Evolutionary conservation across 352 stramenopile species (phyloP).

Genomic region (Halophytophthora polymorphica): DNA sequence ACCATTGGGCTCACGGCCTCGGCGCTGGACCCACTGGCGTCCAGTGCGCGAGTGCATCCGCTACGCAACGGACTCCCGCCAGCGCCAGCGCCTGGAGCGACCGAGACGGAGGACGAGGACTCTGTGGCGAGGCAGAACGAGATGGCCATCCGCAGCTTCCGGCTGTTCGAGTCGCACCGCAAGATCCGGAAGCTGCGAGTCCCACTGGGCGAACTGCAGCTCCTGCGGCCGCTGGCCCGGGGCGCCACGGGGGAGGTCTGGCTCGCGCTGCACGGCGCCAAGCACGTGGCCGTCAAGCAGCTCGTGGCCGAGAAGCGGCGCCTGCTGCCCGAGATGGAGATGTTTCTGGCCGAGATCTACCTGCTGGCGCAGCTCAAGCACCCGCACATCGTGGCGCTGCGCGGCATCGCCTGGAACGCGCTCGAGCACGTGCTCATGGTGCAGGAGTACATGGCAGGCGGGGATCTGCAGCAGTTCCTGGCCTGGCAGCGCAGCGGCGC

Average conservation of each 20-base stretch:
- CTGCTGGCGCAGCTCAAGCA: constrained; percentile 70
- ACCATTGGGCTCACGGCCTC: constrained; percentile 57
- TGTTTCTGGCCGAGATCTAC: constrained; percentile 77
- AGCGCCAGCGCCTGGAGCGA: background rate
- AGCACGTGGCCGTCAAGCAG: constrained; percentile 67
- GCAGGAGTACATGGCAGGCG: constrained; percentile 68
- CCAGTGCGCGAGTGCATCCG: constrained; percentile 25
- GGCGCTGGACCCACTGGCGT: constrained; percentile 40
- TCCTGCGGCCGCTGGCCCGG: constrained; percentile 43
- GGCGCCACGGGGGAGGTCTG: constrained; percentile 68
- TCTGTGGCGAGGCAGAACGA: constrained; percentile 36
- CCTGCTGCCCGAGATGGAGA: constrained; percentile 58
- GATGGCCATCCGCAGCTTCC: constrained; percentile 57
- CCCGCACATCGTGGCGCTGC: constrained; percentile 56
- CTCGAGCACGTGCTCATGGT: constrained; percentile 70
- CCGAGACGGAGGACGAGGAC: constrained; percentile 10
- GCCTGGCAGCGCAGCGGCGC: constrained; percentile 14
- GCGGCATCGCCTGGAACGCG: constrained; percentile 70
- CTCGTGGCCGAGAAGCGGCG: constrained; percentile 48
- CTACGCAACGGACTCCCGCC: constrained; percentile 16
- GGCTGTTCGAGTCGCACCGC: constrained; percentile 59
- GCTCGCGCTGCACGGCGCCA: constrained; percentile 50
- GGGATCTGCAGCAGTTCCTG: constrained; percentile 64
- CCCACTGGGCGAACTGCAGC: constrained; percentile 49
- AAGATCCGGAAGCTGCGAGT: constrained; percentile 55